phyloP scores from a whole-genome alignment of 257 asterid genomes.

The Striga asiatica region DNA sequence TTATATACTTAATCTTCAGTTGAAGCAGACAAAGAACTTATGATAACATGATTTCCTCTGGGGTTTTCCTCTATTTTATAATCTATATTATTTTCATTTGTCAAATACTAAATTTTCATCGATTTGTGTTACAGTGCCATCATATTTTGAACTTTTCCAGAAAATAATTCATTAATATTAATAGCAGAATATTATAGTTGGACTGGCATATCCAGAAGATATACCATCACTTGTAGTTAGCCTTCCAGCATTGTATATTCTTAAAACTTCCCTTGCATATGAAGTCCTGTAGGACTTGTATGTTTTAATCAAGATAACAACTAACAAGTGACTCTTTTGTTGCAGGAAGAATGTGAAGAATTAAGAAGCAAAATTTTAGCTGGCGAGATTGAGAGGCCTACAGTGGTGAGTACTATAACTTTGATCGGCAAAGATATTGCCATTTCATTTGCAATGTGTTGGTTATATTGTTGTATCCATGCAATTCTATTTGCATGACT shows the following conservation, averaged over 20 bases:
- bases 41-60: no score
- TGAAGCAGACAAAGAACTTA: no score
- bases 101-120: background rate
- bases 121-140: background rate
- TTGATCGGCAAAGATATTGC: background rate
- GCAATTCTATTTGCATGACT: background rate
- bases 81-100: no score
- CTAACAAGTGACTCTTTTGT: constrained; percentile 5
- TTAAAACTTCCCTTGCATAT: no score
- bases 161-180: no score
- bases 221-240: background rate
- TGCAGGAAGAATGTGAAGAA: constrained; percentile 73
- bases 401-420: constrained; percentile 40
- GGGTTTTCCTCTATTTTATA: background rate
- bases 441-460: background rate
- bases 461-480: background rate
- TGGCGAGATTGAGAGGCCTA: constrained; percentile 57
- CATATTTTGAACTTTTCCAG: background rate
- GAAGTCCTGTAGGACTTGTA: background rate
- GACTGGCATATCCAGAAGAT: background rate
- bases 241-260: background rate
- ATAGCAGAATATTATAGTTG: no score
- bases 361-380: constrained; percentile 39
- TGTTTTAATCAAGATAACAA: background rate
- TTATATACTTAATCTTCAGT: no score